Evolutionary conservation across 306 rosid genomes (phyloP).

Genomic region (Ormosia semicastrata): DNA sequence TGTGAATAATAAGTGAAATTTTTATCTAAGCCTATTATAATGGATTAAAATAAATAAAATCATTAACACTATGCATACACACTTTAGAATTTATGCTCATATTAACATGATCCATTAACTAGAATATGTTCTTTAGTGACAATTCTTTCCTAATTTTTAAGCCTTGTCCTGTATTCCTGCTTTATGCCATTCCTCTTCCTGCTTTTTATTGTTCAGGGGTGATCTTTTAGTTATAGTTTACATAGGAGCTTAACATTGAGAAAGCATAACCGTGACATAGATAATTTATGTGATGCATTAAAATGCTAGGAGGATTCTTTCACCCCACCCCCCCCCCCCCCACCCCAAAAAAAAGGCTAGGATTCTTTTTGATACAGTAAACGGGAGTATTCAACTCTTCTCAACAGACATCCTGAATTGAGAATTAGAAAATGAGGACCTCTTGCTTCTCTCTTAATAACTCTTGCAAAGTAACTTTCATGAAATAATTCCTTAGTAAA

Average conservation of each 20-base stretch:
- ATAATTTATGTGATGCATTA: not conserved
- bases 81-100: not conserved
- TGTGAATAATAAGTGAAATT: not conserved
- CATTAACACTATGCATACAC: not conserved
- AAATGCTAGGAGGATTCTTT: not conserved
- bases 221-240: not conserved
- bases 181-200: not conserved
- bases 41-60: not conserved
- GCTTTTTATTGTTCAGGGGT: not conserved
- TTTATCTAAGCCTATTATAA: not conserved
- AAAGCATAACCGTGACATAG: too few species aligned
- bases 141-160: too few species aligned
- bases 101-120: not conserved
- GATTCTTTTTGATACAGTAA: not conserved
- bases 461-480: not conserved
- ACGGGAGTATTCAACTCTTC: not conserved
- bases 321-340: too few species aligned
- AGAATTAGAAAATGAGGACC: not conserved
- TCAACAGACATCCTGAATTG: not conserved
- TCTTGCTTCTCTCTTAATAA: not conserved
- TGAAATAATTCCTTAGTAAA: not conserved
- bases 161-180: not conserved
- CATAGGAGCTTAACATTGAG: not conserved
- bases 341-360: not conserved
- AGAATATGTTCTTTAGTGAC: too few species aligned